Conservation (phyloP, 306 rosid genomes). For the Malus asiatica region DNA sequence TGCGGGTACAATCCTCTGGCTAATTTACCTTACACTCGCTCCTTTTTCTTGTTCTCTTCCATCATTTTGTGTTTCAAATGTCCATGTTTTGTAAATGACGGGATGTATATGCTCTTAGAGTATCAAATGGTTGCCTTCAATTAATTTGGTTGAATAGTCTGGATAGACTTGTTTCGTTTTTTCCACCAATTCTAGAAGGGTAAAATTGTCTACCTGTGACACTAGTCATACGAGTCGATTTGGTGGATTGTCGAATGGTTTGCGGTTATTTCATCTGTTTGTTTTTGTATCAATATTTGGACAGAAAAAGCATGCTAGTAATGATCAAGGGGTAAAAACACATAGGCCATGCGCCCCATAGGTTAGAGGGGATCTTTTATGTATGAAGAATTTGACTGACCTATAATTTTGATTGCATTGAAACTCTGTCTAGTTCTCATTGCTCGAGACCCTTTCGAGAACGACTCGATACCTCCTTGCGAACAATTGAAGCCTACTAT, state of each 20-base stretch:
- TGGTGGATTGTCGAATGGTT: neutral
- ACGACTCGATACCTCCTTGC: no score
- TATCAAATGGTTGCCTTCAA: neutral
- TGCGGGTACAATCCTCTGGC: constrained; percentile 58
- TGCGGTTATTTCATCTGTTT: neutral
- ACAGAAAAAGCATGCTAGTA: no score
- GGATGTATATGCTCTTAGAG: constrained; percentile 42
- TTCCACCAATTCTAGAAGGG: neutral
- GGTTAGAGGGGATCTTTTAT: no score
- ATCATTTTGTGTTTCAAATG: constrained; percentile 12
- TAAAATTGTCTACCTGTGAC: neutral
- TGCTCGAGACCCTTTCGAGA: no score
- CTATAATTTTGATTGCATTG: no score
- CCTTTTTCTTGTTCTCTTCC: neutral
- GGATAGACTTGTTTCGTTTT: neutral
- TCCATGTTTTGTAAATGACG: constrained; percentile 41
- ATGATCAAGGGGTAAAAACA: no score
- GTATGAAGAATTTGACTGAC: neutral
- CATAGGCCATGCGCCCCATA: no score
- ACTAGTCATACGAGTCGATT: neutral
- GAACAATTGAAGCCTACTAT: no score
- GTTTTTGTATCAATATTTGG: neutral
- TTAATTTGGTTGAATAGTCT: neutral
- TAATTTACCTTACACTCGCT: constrained; percentile 12
- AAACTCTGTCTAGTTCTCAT: no score